These are phyloP conservation scores for Hymenoscyphus salicellus DNA, from an alignment of 2,329 filamentous ascomycete genomes.

Conservation along the genomic window DNA sequence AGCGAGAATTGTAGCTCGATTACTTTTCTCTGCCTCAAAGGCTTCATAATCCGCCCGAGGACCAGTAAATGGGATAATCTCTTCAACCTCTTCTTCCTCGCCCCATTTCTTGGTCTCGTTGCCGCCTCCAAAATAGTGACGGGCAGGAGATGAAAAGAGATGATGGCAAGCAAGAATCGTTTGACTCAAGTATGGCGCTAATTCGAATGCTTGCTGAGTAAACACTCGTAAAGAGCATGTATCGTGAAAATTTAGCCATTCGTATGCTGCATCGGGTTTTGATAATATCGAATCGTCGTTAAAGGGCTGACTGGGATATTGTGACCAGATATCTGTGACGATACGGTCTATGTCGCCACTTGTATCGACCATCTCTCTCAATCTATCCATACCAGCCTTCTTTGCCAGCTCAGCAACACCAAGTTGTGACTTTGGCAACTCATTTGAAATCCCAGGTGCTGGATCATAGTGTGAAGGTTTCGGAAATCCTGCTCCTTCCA, in stretches of 20 bases:
- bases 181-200: conserved; percentile 81
- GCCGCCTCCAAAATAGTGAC: conserved; percentile 42
- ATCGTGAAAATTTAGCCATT: conserved; percentile 96
- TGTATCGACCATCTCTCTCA: conserved; percentile 74
- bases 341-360: conserved; percentile 77
- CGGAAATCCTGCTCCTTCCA: conserved; percentile 71
- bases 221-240: conserved; percentile 74
- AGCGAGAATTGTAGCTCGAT: conserved; percentile 67
- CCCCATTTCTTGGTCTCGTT: conserved; percentile 47
- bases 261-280: conserved; percentile 77
- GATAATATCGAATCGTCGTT: conserved; percentile 90
- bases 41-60: conserved; percentile 79
- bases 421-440: conserved; percentile 53
- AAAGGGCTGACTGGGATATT: conserved; percentile 82
- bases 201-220: conserved; percentile 87
- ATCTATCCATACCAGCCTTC: conserved; percentile 66
- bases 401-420: conserved; percentile 72
- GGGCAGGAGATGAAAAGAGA: conserved; percentile 73
- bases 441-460: conserved; percentile 29
- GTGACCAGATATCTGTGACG: conserved; percentile 77
- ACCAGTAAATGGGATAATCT: conserved; percentile 73
- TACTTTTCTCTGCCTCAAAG: conserved; percentile 75
- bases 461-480: conserved; percentile 34
- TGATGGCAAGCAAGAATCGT: conserved; percentile 86
- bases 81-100: conserved; percentile 42